These are phyloP conservation scores for Thermochaetoides thermophila DNA, from an alignment of 495 filamentous ascomycete genomes.

Conservation along the genomic window DNA sequence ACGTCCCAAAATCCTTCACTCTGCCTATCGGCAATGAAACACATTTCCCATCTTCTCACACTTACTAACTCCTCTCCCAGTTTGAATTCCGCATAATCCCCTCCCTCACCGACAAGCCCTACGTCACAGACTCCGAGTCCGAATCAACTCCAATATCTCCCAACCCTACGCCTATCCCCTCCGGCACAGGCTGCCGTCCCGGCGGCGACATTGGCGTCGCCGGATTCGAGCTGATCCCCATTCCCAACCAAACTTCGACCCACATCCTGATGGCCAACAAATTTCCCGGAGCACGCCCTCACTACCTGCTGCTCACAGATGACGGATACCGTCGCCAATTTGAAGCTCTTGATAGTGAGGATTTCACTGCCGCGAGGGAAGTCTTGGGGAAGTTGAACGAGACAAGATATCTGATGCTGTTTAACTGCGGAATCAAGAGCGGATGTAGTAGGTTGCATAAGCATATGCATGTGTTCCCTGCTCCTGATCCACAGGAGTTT, in stretches of 20 bases:
- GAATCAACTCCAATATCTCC: not conserved
- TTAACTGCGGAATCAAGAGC: slow-evolving; percentile 23
- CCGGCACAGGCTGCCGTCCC: slow-evolving; percentile 3
- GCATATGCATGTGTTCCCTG: slow-evolving; percentile 28
- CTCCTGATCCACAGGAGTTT: slow-evolving; percentile 3
- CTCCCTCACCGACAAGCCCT: slow-evolving; percentile 6
- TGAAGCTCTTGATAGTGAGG: slow-evolving; percentile 7
- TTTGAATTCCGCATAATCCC: slow-evolving; percentile 11
- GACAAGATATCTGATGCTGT: slow-evolving; percentile 15
- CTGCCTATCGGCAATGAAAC: too few species aligned
- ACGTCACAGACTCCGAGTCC: not conserved
- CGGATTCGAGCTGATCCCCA: slow-evolving; percentile 8
- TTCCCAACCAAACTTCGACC: too few species aligned
- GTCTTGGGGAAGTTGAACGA: slow-evolving; percentile 1
- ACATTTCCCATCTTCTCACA: not conserved
- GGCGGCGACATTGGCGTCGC: slow-evolving; percentile 16
- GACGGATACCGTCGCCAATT: slow-evolving; percentile 25
- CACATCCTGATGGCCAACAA: slow-evolving; percentile 28
- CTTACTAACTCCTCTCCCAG: not conserved
- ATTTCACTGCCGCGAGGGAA: slow-evolving; percentile 4
- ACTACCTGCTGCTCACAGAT: slow-evolving; percentile 24
- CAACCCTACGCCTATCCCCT: too few species aligned
- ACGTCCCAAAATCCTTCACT: too few species aligned
- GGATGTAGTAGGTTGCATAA: slow-evolving; percentile 31
- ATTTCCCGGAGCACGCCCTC: slow-evolving; percentile 26